Evolutionary conservation across 2,329 filamentous ascomycete species (phyloP).

Genomic region (Geosmithia flava): DNA sequence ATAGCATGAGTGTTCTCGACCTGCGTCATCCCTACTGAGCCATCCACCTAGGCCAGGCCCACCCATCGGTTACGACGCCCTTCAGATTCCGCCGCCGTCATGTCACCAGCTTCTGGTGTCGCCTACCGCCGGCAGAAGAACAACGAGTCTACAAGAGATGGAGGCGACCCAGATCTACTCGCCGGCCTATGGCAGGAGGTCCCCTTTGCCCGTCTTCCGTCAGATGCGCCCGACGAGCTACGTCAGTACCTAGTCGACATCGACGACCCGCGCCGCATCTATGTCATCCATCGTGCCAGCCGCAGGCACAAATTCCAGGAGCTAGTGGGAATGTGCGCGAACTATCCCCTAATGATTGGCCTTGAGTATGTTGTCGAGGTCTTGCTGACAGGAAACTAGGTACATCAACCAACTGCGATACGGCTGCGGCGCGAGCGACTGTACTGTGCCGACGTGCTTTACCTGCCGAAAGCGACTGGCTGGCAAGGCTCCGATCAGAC

Average conservation of each 20-base stretch:
- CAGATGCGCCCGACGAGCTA: conserved; percentile 47
- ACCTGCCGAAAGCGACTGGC: conserved; percentile 60
- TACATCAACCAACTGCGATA: conserved; percentile 73
- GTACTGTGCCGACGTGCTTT: conserved; percentile 68
- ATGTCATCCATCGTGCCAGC: conserved; percentile 46
- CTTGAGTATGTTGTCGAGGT: background rate
- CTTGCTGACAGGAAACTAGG: conserved; percentile 24
- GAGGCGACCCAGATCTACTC: conserved; percentile 30
- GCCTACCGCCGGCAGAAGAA: background rate
- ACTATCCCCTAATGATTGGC: background rate
- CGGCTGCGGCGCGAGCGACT: conserved; percentile 59
- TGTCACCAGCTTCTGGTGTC: background rate
- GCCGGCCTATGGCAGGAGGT: conserved; percentile 50
- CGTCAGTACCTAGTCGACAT: conserved; percentile 42
- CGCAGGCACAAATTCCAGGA: conserved; percentile 53
- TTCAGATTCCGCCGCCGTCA: background rate
- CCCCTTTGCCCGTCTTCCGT: conserved; percentile 44
- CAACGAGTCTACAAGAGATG: background rate
- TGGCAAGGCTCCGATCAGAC: conserved; percentile 56
- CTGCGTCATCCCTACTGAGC: background rate
- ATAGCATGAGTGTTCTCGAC: background rate
- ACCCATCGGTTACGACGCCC: background rate
- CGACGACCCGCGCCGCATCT: conserved; percentile 48
- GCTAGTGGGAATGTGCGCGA: conserved; percentile 50
- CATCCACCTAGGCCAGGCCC: background rate